phyloP scores from a whole-genome alignment of 768 basidiomycete genomes.

The Inosperma sp. region DNA sequence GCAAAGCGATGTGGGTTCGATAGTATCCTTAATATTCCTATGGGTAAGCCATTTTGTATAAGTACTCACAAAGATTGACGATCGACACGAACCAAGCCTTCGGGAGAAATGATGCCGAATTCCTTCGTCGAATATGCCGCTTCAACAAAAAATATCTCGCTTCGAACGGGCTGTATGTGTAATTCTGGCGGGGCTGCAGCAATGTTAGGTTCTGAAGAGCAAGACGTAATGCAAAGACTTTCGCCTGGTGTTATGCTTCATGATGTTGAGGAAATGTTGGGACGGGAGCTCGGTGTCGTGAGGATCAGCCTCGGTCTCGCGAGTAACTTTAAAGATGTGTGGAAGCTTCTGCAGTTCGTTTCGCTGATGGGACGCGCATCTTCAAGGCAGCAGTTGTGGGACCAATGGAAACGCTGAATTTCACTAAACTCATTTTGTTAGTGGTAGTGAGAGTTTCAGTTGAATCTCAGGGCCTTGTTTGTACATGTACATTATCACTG shows the following conservation, averaged over 20 bases:
- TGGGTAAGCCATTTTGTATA: constrained; percentile 45
- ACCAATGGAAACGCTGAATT: too few species aligned
- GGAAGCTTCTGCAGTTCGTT: constrained; percentile 51
- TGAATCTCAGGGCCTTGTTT: too few species aligned
- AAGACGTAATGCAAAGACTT: constrained; percentile 61
- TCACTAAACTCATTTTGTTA: too few species aligned
- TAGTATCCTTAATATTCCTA: constrained; percentile 58
- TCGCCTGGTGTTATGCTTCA: constrained; percentile 55
- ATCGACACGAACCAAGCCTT: constrained; percentile 45
- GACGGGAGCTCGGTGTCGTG: constrained; percentile 69
- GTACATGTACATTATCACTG: too few species aligned
- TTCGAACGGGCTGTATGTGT: constrained; percentile 85
- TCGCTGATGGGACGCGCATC: constrained; percentile 37
- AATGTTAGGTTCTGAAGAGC: constrained; percentile 57
- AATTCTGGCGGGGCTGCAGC: constrained; percentile 80
- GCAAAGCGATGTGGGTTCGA: constrained; percentile 60
- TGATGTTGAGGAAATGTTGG: constrained; percentile 58
- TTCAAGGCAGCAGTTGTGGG: constrained; percentile 22
- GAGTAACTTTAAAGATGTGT: constrained; percentile 72
- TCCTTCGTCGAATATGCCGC: constrained; percentile 73
- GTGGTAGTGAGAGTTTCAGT: too few species aligned
- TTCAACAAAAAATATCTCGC: constrained; percentile 57
- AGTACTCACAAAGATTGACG: constrained; percentile 8
- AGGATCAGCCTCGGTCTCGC: constrained; percentile 76
- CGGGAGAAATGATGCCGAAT: constrained; percentile 63